These are phyloP conservation scores for Vinca major DNA, from an alignment of 305 asterid genomes.

Conservation along the genomic window DNA sequence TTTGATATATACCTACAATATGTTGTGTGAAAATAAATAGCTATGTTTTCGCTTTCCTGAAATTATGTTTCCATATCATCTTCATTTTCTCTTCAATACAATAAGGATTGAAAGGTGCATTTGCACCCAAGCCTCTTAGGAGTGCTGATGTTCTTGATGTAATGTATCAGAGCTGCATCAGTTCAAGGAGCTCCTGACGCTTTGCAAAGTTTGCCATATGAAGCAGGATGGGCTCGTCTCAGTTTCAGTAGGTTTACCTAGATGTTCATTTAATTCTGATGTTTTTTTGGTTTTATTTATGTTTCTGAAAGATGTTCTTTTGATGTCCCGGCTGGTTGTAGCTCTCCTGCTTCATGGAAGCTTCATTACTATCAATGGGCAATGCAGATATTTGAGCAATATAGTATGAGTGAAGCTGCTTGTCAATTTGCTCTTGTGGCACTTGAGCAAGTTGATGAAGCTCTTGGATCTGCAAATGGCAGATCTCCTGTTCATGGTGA, in stretches of 20 bases:
- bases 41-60: neutral
- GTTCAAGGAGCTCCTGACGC: slow-evolving; percentile 66
- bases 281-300: slow-evolving; percentile 10
- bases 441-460: slow-evolving; percentile 97
- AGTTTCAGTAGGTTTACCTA: slow-evolving; percentile 55
- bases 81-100: neutral
- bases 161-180: slow-evolving; percentile 70
- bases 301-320: neutral
- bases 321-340: slow-evolving; percentile 43
- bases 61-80: neutral
- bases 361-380: slow-evolving; percentile 93
- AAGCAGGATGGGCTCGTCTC: slow-evolving; percentile 67
- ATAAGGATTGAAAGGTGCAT: neutral
- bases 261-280: slow-evolving; percentile 9
- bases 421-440: slow-evolving; percentile 84
- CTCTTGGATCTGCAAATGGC: slow-evolving; percentile 35
- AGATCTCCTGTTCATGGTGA: slow-evolving; percentile 33
- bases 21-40: neutral
- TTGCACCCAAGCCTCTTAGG: neutral
- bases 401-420: slow-evolving; percentile 81
- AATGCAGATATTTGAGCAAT: slow-evolving; percentile 93
- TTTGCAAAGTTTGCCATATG: slow-evolving; percentile 69
- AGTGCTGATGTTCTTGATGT: slow-evolving; percentile 21
- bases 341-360: slow-evolving; percentile 66
- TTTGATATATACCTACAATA: neutral